Conservation (phyloP, 495 filamentous ascomycete genomes). For the Annulohypoxylon nitens region DNA sequence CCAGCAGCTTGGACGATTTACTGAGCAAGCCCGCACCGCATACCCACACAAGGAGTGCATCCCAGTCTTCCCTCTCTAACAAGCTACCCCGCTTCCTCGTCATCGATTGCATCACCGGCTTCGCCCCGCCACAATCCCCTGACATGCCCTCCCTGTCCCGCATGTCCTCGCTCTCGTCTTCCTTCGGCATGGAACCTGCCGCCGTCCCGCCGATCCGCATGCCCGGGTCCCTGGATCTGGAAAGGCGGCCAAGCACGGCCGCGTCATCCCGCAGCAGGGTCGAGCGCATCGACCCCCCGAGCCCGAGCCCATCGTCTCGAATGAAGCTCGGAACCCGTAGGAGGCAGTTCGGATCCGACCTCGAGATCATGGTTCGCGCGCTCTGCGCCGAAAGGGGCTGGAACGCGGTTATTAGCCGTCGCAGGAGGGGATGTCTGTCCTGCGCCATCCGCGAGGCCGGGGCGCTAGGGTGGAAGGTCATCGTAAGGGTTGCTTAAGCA, state of each 20-base stretch:
- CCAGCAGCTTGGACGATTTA: conserved; percentile 57
- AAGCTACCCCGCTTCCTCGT: conserved; percentile 62
- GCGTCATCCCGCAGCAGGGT: conserved; percentile 44
- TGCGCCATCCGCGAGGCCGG: conserved; percentile 79
- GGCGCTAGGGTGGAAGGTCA: conserved; percentile 73
- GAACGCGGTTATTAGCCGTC: conserved; percentile 75
- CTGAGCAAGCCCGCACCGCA: conserved; percentile 47
- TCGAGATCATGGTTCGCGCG: conserved; percentile 75
- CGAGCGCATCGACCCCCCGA: conserved; percentile 50
- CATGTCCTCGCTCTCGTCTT: conserved; percentile 51
- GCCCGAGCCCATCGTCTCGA: conserved; percentile 54
- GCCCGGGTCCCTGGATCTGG: conserved; percentile 34
- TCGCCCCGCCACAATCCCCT: conserved; percentile 54
- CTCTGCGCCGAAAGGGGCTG: conserved; percentile 77
- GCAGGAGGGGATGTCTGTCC: conserved; percentile 71
- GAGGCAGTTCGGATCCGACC: conserved; percentile 66
- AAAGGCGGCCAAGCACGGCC: conserved; percentile 49
- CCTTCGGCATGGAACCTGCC: conserved; percentile 47
- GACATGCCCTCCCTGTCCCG: conserved; percentile 50
- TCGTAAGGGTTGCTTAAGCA: conserved; percentile 70
- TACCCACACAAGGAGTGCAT: conserved; percentile 37
- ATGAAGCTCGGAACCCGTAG: conserved; percentile 65
- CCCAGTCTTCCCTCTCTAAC: conserved; percentile 48
- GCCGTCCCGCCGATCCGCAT: conserved; percentile 39
- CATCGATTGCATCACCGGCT: conserved; percentile 67